Base-by-base conservation (phyloP, 257 asterid genomes). In the Linderniella brevidens region DNA sequence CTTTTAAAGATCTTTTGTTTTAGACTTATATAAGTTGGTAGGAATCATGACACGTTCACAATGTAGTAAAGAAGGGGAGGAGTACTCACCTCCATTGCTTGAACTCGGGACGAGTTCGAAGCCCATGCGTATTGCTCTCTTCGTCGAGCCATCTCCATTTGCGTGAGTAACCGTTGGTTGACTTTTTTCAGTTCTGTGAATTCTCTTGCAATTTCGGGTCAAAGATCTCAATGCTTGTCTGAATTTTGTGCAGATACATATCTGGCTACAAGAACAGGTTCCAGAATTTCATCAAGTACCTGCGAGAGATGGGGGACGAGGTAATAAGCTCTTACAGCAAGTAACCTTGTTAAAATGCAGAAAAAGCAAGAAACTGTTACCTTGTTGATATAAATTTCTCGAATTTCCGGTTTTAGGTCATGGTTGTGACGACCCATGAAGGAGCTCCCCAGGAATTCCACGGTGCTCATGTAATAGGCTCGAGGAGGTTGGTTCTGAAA, bases 261-360 rank as follows among this genome's bases (percentile, higher is more conserved):
- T 90, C 99, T 43, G 96, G 99, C 63, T 90, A 90, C 48, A 90
- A 90, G 53, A 90, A 90, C 68, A 73, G 99, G 64, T 90, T 90
- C 78, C 99, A 90, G 80, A 90, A 85, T 69, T 90, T 90, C 69
- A 90, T 90, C 49, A 79, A 59, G 67, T 82, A 90, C 75, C 78
- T 90, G 43, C 92, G 94, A 8, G 99, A 90, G 65, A 85, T 90
- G 99, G 99, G 99, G 35, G 99, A 90, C 64, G 99, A 90, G 99
- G 96, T 90, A n/a, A n/a, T n/a, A 68, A 55, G 57, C 45, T 48
- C 41, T 14, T 61, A n/a, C n/a, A n/a, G n/a, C n/a, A 42, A 48
- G 38, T 55, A 4, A 7, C 13, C 8, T 19, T 17, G 47, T 48
- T 4, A 49, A 19, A 49, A 40, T 40, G 55, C 9, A 37, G 38